Conservation (phyloP, 306 rosid species). For the Casuarina glauca region DNA sequence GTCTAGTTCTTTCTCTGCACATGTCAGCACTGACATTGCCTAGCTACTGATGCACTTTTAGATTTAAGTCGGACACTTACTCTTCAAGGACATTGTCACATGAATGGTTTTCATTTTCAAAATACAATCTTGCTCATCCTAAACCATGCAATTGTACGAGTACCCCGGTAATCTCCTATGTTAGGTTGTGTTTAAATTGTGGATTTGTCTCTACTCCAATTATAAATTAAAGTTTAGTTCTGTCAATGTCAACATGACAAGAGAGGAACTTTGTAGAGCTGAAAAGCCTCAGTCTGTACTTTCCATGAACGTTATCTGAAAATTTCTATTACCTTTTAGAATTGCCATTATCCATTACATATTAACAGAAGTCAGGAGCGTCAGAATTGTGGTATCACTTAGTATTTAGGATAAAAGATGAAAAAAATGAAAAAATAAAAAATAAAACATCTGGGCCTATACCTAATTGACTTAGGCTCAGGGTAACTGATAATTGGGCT, state of each 20-base stretch:
- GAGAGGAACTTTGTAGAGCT: background rate
- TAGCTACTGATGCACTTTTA: no score
- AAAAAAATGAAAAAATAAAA: background rate
- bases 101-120: background rate
- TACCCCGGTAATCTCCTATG: background rate
- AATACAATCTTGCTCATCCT: background rate
- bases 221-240: background rate
- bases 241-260: conserved; percentile 1
- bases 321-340: background rate
- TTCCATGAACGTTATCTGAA: background rate
- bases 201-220: background rate
- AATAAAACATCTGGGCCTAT: background rate
- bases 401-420: background rate
- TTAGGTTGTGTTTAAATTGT: background rate
- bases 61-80: no score
- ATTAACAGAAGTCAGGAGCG: background rate
- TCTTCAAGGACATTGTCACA: background rate
- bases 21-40: background rate
- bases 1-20: background rate
- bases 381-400: background rate
- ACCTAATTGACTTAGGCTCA: background rate
- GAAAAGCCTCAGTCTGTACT: background rate
- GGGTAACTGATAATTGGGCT: background rate
- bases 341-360: background rate
- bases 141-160: background rate